Percentiles rank a stretch among this genome's conserved stretches.
Conservation (phyloP, 1,284 basidiomycete species). For the Cryptococcus hybrid region DNA sequence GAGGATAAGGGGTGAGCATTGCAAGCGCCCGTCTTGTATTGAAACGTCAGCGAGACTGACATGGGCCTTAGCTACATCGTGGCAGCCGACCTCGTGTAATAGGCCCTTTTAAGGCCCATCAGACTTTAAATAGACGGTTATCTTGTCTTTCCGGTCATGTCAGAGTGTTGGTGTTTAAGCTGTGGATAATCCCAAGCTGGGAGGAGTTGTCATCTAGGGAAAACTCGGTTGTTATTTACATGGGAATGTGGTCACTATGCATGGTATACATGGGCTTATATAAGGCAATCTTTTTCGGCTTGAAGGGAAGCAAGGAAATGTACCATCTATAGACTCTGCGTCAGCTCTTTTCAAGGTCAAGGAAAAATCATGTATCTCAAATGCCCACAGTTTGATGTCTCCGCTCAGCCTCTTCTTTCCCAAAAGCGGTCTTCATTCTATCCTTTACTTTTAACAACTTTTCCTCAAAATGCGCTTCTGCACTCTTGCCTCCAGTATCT, state of each 20-base stretch:
- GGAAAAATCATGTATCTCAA: background rate
- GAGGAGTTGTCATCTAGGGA: no score
- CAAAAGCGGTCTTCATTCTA: constrained; percentile 71
- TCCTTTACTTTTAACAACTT: constrained; percentile 74
- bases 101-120: background rate
- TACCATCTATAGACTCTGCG: constrained; percentile 53
- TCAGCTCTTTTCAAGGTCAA: background rate
- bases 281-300: constrained; percentile 12
- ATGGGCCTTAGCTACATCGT: constrained; percentile 27
- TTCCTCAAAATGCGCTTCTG: constrained; percentile 83
- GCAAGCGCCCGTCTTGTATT: constrained; percentile 3
- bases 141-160: no score
- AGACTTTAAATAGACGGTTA: no score
- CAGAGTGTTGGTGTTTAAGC: no score
- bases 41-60: background rate
- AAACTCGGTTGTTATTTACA: no score
- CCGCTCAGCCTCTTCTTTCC: constrained; percentile 65
- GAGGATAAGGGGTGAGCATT: constrained; percentile 44
- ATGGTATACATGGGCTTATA: background rate
- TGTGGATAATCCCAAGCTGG: no score
- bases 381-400: constrained; percentile 67
- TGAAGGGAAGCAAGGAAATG: constrained; percentile 52
- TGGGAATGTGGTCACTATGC: background rate
- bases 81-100: constrained; percentile 20
- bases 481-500: constrained; percentile 58